Evolutionary conservation across 257 asterid species (phyloP).

Genomic region (Solanum bulbocastanum): DNA sequence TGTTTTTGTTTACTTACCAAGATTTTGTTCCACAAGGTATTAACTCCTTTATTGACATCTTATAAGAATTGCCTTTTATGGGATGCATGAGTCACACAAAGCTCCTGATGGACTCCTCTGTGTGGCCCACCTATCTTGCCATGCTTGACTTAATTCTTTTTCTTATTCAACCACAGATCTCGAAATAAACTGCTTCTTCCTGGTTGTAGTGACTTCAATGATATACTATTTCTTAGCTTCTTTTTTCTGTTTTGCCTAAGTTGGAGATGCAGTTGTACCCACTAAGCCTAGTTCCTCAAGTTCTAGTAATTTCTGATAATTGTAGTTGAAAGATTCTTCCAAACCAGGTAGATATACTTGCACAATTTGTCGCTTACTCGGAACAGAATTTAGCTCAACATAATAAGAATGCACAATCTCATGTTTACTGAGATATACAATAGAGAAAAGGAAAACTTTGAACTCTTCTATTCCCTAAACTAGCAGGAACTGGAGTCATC

Average conservation of each 20-base stretch:
- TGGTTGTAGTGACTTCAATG: not conserved
- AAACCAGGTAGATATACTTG: not conserved
- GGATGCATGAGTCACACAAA: not conserved
- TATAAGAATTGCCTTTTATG: not conserved
- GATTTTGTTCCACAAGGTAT: not conserved
- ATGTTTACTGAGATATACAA: not conserved
- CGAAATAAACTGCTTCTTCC: not conserved
- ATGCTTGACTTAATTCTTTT: not conserved
- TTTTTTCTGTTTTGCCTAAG: not conserved
- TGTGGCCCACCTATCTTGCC: not conserved
- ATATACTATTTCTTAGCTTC: not conserved
- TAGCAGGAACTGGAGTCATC: constrained; percentile 81
- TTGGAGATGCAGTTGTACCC: not conserved
- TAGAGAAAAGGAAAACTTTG: not conserved
- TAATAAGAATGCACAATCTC: not conserved
- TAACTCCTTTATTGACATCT: not conserved
- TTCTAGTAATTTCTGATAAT: not conserved
- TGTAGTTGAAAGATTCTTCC: not conserved
- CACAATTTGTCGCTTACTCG: not conserved
- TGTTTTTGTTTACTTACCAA: not conserved
- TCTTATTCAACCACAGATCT: not conserved
- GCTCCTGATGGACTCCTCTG: not conserved
- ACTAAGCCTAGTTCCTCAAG: not conserved
- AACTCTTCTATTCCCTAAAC: constrained; percentile 6
- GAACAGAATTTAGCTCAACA: not conserved